A percentile compares a stretch with the other conserved stretches of the same genome.
Evolutionary conservation across 331 rosid species (phyloP).

Genomic region (Acacia pycnantha): DNA sequence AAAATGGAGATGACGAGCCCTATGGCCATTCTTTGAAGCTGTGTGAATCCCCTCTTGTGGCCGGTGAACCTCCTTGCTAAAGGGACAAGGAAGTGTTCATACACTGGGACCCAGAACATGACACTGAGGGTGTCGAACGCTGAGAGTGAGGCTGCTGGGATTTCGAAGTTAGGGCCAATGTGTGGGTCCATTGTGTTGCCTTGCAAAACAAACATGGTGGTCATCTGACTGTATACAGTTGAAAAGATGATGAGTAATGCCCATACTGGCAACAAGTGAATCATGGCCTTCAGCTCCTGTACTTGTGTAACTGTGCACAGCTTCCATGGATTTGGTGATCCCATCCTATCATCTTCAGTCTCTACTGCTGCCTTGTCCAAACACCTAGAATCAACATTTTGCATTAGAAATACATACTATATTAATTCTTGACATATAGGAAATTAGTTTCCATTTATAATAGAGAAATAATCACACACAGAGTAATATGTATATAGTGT

Average conservation of each 20-base stretch:
- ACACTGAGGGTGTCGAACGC: constrained; percentile 69
- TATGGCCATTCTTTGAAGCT: constrained; percentile 76
- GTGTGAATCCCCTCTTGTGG: constrained; percentile 64
- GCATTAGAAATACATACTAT: not conserved
- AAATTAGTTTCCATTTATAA: not conserved
- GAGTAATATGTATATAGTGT: not conserved
- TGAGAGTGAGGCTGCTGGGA: constrained; percentile 78
- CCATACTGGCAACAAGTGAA: constrained; percentile 67
- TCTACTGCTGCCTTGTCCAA: constrained; percentile 74
- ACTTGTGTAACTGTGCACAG: constrained; percentile 82
- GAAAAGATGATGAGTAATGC: constrained; percentile 66
- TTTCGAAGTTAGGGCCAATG: constrained; percentile 61
- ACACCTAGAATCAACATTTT: constrained; percentile 44
- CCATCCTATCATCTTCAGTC: constrained; percentile 36
- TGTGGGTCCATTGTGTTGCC: constrained; percentile 78
- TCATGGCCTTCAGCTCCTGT: constrained; percentile 65
- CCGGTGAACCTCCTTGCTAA: constrained; percentile 57
- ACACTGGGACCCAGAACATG: constrained; percentile 64
- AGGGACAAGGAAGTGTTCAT: constrained; percentile 59
- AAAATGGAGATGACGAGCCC: constrained; percentile 62
- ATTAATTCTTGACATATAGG: not conserved
- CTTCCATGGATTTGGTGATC: constrained; percentile 51
- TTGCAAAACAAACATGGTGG: constrained; percentile 79
- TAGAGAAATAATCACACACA: not conserved
- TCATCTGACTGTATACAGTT: constrained; percentile 72